Base-by-base conservation (phyloP, 805 yeast species). In the Kazachstania taianensis region DNA sequence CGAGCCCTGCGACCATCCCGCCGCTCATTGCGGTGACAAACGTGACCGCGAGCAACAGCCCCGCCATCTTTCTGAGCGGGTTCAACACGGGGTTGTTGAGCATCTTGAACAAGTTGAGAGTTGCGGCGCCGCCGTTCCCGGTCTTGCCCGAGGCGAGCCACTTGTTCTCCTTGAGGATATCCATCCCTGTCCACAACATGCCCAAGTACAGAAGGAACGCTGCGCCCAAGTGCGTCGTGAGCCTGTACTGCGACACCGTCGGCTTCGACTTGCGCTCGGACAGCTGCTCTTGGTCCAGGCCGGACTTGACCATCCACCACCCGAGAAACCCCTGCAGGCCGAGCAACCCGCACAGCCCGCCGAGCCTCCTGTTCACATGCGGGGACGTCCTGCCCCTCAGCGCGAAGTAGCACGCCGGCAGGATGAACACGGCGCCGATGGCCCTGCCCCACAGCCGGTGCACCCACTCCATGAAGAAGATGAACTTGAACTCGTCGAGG, bases 271-370 rank as follows among this genome's bases (percentile, higher is more conserved):
- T 81, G 55, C 95, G 72, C 45, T 80, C 86, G 16, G 70, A 72
- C 32, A 92, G 65, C 52, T 80, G 80, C 30, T 78, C 70, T 51
- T 80, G 81, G 54, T 86, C 94, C 38, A 92, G 69, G 20, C 98
- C 98, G 7, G 96, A 84, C 50, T 82, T 77, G 35, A 92, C 98
- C 98, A 92, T 92, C 99, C 99, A 92, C 98, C 98, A 92, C 22
- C 98, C 98, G 46, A 92, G 80, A 36, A 79, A 81, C 36, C 98
- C 98, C 66, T 92, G 98, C 32, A 92, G 63, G 8, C 95, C 99
- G 39, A 92, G 68, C 35, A 92, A 63, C 0, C 70, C 75, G 28
- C 94, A 72, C 31, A 92, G 71, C 2, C 83, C 83, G 15, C 82
- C 59, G 12, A 92, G 65, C 46, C 84, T 70, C 38, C 65, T 65